A percentile compares a stretch with the other conserved stretches of the same genome.
Conservation (phyloP, 257 asterid species). For the Leonotis leonurus region DNA sequence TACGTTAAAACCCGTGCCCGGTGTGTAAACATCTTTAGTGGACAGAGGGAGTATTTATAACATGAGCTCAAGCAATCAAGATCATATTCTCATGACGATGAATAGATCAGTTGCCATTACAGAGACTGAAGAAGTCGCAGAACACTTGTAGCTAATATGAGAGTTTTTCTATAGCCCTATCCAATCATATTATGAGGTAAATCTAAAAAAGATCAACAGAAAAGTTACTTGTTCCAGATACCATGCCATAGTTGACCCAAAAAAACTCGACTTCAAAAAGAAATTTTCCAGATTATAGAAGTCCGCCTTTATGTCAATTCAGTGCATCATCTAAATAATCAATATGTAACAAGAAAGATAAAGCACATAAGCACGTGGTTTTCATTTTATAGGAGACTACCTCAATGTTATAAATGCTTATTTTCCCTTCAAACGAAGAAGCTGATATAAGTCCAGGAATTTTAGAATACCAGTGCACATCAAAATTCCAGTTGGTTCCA, state of each 20-base stretch:
- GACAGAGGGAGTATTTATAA: too few relatives aligned
- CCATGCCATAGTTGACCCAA: background rate
- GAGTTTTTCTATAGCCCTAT: too few relatives aligned
- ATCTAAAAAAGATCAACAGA: background rate
- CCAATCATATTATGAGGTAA: background rate
- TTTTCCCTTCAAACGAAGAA: slow-evolving; percentile 93
- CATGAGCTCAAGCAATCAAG: background rate
- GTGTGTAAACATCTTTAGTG: too few relatives aligned
- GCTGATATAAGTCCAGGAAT: slow-evolving; percentile 95
- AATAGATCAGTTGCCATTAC: too few relatives aligned
- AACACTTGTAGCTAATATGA: too few relatives aligned
- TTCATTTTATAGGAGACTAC: slow-evolving; percentile 27
- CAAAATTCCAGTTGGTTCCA: slow-evolving; percentile 97
- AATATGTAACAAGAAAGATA: background rate
- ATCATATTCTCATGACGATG: background rate
- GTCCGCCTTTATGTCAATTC: background rate
- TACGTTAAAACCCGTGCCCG: too few relatives aligned
- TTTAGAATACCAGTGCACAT: slow-evolving; percentile 89
- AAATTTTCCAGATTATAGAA: background rate
- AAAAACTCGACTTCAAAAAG: too few relatives aligned
- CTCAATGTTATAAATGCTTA: slow-evolving; percentile 91
- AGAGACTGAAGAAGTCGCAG: too few relatives aligned
- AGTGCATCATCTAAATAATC: slow-evolving; percentile 1
- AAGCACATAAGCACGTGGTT: slow-evolving; percentile 10
- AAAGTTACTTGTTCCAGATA: background rate